Evolutionary conservation across 139 green algal species (phyloP), one percentile per base, ranked within the genome.

Genomic region (Micromonas pusilla): DNA sequence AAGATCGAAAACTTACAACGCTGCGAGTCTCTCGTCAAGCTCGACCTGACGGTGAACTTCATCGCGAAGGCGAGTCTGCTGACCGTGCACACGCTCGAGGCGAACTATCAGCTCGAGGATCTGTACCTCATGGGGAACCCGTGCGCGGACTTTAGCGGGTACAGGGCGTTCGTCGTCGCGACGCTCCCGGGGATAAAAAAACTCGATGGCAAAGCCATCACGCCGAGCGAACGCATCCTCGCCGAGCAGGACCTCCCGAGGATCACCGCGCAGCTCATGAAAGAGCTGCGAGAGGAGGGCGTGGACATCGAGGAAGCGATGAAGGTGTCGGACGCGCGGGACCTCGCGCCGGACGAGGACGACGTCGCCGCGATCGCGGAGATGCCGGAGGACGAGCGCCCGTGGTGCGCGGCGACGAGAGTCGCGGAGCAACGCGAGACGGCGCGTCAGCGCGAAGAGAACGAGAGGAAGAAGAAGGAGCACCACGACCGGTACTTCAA

Each of bases 1-100:
- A 89, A 67, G 67, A 80, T 97, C 6, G 84, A 97, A 79, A 94
- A 94, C 81, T 82, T 97, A 78, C 86, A 96, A 72, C 84, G 87
- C 9, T 97, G 92, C 78, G 93, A 97, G 82, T 93, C 87, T 0
- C 85, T 97, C 2, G 70, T 81, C 5, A 93, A 93, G 79, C 86
- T 97, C 20, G 93, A 97, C 84, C 85, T 97, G 0, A 97, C 92
- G 3, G 81, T 94, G 37, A 97, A 97, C 82, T 96, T 96, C 65
- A 77, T 97, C 1, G 57, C 72, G 67, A 90, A 90, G 81, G 26
- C 23, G 26, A 21, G 52, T 13, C 31, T 94, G 70, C 77, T 89
- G 0, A 87, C 68, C 3, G 39, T 93, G 38, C 39, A 67, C 31
- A 89, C 78, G 70, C 79, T 94, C 74, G 52, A 75, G 4, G 37